Evolutionary conservation across 257 asterid species (phyloP).

Genomic region (Lantana camara): DNA sequence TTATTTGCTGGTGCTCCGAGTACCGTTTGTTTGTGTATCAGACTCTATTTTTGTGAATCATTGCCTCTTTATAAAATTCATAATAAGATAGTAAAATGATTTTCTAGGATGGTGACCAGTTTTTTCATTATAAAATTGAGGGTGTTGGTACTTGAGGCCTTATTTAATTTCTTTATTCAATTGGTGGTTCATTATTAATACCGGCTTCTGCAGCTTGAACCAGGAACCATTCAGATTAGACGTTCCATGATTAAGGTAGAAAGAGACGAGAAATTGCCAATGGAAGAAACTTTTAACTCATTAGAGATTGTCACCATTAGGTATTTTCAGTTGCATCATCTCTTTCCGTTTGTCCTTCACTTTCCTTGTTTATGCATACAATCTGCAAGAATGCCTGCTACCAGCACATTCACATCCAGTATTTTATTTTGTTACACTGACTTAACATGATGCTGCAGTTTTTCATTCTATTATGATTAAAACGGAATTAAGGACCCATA

Average conservation of each 20-base stretch:
- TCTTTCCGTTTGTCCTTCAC: background rate
- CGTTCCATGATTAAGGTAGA: conserved; percentile 86
- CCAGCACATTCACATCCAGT: background rate
- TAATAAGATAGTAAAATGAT: background rate
- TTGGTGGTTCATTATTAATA: conserved; percentile 5
- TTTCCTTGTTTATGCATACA: conserved; percentile 14
- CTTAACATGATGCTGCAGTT: background rate
- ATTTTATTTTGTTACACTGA: conserved; percentile 7
- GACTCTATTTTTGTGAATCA: background rate
- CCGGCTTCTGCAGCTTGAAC: conserved; percentile 50
- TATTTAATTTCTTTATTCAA: background rate
- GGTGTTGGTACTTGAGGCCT: conserved; percentile 8
- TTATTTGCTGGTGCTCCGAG: background rate
- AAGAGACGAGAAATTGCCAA: conserved; percentile 38
- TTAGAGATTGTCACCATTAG: conserved; percentile 66
- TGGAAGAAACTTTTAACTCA: conserved; percentile 49
- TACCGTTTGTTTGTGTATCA: background rate
- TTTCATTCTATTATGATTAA: background rate
- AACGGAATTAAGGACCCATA: no score
- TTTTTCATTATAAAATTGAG: background rate
- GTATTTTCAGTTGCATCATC: conserved; percentile 40
- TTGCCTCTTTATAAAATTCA: background rate
- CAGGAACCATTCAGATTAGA: conserved; percentile 70
- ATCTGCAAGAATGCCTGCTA: conserved; percentile 22
- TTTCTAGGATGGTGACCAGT: background rate